phyloP scores from a whole-genome alignment of 345 rosid genomes.

The Populus simonii region DNA sequence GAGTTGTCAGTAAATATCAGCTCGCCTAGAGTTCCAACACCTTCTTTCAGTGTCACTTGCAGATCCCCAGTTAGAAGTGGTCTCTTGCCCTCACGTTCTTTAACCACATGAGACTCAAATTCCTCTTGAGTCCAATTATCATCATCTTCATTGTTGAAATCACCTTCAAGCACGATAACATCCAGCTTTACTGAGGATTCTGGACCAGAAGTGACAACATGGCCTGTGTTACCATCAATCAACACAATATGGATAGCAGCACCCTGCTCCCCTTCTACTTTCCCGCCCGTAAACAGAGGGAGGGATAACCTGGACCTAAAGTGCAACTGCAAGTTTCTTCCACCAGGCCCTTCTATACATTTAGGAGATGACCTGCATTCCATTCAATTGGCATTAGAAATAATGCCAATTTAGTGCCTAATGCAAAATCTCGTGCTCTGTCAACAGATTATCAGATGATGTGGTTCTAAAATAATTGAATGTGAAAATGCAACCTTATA shows the following conservation, averaged over 20 bases:
- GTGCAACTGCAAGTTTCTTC: conserved; percentile 37
- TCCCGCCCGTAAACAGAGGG: conserved; percentile 35
- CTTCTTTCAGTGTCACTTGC: conserved; percentile 37
- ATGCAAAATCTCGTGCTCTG: neutral
- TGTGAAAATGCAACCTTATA: neutral
- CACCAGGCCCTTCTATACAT: conserved; percentile 21
- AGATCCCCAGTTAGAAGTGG: conserved; percentile 41
- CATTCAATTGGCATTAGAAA: too few relatives aligned
- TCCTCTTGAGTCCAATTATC: conserved; percentile 32
- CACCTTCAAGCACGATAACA: conserved; percentile 39
- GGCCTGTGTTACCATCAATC: conserved; percentile 31
- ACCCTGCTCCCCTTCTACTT: conserved; percentile 38
- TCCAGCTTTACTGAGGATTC: conserved; percentile 37
- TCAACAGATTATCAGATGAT: neutral
- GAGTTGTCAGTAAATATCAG: conserved; percentile 40
- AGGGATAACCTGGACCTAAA: conserved; percentile 32
- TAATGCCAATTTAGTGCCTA: too few relatives aligned
- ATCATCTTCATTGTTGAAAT: conserved; percentile 34
- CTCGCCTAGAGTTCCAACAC: conserved; percentile 37
- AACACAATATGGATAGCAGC: conserved; percentile 25
- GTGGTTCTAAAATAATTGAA: too few relatives aligned
- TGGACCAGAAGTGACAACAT: conserved; percentile 30
- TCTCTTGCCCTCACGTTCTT: conserved; percentile 40
- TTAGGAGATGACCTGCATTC: conserved; percentile 30
- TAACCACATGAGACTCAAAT: conserved; percentile 34